Percentiles rank a stretch among this genome's conserved stretches.
Evolutionary conservation across 2,329 filamentous ascomycete species (phyloP).

Genomic region (Paracoccidioides brasiliensis): DNA sequence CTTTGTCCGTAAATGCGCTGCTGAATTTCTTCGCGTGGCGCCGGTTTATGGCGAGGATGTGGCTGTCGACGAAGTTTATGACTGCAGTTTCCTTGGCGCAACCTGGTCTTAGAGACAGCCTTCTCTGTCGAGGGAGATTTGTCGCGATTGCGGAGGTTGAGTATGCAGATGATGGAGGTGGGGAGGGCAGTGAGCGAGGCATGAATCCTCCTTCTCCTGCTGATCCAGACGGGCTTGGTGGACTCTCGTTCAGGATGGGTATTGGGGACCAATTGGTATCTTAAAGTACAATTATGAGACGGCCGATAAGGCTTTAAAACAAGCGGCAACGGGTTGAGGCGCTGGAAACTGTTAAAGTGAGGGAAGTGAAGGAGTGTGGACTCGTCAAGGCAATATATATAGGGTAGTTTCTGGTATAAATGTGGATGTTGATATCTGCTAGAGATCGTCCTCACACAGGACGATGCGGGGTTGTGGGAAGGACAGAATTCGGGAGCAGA

Average conservation of each 20-base stretch:
- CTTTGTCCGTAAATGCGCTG: slow-evolving; percentile 12
- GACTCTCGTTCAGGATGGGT: neutral
- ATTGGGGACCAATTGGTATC: neutral
- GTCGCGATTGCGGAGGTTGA: slow-evolving; percentile 32
- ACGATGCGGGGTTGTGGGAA: too few species aligned
- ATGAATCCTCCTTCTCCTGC: slow-evolving; percentile 30
- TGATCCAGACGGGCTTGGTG: slow-evolving; percentile 4
- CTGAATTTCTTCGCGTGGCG: slow-evolving; percentile 40
- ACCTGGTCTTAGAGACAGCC: slow-evolving; percentile 41
- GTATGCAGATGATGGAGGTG: slow-evolving; percentile 37
- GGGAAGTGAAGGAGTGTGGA: neutral
- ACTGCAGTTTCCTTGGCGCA: slow-evolving; percentile 46
- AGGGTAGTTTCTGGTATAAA: too few species aligned
- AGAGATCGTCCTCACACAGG: too few species aligned
- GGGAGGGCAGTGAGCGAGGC: slow-evolving; percentile 28
- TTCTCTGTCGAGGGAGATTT: slow-evolving; percentile 39
- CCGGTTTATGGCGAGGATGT: slow-evolving; percentile 38
- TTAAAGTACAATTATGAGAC: too few species aligned
- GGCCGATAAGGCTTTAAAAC: neutral
- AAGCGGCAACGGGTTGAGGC: neutral
- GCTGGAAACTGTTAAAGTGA: neutral
- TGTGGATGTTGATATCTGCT: too few species aligned
- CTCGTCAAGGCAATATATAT: too few species aligned
- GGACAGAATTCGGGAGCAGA: too few species aligned
- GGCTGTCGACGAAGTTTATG: slow-evolving; percentile 44